phyloP scores from a whole-genome alignment of 805 yeast genomes.

The Kodamaea leandrae region DNA sequence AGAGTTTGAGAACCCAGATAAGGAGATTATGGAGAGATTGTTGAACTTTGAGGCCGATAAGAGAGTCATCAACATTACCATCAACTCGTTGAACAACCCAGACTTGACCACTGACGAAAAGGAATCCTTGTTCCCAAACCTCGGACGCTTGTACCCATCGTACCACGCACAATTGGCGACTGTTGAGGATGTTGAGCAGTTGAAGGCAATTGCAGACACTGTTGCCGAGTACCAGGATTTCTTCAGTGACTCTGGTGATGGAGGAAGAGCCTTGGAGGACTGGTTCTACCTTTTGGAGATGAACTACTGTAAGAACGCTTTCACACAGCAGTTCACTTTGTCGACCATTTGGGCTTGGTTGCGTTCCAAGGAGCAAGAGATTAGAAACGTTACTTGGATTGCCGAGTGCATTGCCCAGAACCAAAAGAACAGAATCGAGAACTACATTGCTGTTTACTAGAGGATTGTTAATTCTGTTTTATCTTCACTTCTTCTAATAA shows the following conservation, averaged over 20 bases:
- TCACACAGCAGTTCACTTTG: conserved; percentile 93
- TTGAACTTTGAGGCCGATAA: conserved; percentile 93
- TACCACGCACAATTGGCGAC: conserved; percentile 64
- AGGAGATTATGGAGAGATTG: conserved; percentile 74
- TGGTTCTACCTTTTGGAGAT: conserved; percentile 91
- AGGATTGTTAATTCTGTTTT: neutral
- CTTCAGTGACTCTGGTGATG: conserved; percentile 41
- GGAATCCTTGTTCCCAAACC: conserved; percentile 67
- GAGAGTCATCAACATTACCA: conserved; percentile 84
- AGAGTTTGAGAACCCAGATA: conserved; percentile 70
- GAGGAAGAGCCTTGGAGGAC: conserved; percentile 74
- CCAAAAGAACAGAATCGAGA: conserved; percentile 90
- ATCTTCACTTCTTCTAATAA: neutral
- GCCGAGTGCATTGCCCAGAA: conserved; percentile 99
- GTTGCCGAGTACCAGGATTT: conserved; percentile 65
- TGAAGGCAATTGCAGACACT: conserved; percentile 60
- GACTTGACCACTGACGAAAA: conserved; percentile 76
- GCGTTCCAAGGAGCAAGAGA: conserved; percentile 93
- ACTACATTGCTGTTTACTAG: conserved; percentile 83
- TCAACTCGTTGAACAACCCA: conserved; percentile 80
- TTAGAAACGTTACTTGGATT: conserved; percentile 98
- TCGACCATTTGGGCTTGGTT: conserved; percentile 96
- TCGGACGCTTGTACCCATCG: conserved; percentile 77
- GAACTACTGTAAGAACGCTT: conserved; percentile 87
- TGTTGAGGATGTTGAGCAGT: conserved; percentile 83